phyloP scores from a whole-genome alignment of 306 rosid species.

The Gastrolobium villosum region DNA sequence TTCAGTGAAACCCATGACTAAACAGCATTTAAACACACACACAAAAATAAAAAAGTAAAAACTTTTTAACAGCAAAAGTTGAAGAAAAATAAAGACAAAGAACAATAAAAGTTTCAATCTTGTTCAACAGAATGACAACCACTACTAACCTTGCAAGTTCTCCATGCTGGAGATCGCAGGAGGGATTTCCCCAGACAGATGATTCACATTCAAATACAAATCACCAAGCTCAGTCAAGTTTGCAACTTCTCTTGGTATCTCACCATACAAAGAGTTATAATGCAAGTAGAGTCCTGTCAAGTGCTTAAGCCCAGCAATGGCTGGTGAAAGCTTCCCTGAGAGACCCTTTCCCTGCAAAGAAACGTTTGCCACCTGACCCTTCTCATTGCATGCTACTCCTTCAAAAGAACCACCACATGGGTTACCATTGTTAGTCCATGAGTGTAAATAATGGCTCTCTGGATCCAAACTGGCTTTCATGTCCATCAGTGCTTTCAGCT shows the following conservation, averaged over 20 bases:
- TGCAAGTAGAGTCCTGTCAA: slow-evolving; percentile 88
- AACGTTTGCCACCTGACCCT: slow-evolving; percentile 72
- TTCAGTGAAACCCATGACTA: slow-evolving; percentile 17
- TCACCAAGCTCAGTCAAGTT: slow-evolving; percentile 70
- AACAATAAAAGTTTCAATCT: slow-evolving; percentile 19
- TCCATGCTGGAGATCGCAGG: slow-evolving; percentile 62
- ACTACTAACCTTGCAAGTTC: slow-evolving; percentile 69
- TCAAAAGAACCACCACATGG: slow-evolving; percentile 71
- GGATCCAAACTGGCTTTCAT: slow-evolving; percentile 75
- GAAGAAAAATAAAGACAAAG: neutral
- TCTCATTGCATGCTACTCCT: slow-evolving; percentile 76
- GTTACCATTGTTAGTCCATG: slow-evolving; percentile 66
- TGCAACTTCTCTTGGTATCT: slow-evolving; percentile 70
- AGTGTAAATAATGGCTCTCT: slow-evolving; percentile 56
- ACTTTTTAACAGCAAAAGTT: neutral
- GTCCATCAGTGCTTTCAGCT: slow-evolving; percentile 72
- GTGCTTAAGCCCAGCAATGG: slow-evolving; percentile 69
- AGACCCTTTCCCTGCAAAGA: slow-evolving; percentile 82
- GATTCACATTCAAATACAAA: slow-evolving; percentile 80
- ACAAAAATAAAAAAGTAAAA: neutral
- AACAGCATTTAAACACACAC: slow-evolving; percentile 7
- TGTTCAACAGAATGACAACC: slow-evolving; percentile 11
- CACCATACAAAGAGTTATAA: slow-evolving; percentile 71
- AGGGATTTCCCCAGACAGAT: slow-evolving; percentile 77
- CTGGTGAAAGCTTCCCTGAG: slow-evolving; percentile 73